phyloP scores from a whole-genome alignment of 345 rosid species.

The Populus simonii region DNA sequence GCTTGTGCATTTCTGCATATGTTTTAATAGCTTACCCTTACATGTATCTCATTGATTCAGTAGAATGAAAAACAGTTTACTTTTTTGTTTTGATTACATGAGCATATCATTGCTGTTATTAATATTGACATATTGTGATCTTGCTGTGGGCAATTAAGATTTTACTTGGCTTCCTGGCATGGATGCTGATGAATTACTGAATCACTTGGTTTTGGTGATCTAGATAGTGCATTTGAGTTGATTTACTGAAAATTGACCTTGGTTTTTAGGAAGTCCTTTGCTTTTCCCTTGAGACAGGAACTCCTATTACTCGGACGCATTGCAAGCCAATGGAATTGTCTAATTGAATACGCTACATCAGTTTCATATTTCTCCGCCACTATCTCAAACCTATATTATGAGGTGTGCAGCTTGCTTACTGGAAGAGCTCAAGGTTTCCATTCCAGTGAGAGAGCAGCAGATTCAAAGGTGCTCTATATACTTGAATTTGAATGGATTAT shows the following conservation, averaged over 20 bases:
- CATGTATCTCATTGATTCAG: too few relatives aligned
- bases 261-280: not conserved
- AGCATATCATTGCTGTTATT: too few relatives aligned
- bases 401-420: conserved; percentile 43
- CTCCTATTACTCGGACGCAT: conserved; percentile 69
- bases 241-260: not conserved
- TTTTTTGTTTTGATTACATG: too few relatives aligned
- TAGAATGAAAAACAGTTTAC: too few relatives aligned
- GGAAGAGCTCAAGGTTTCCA: conserved; percentile 37
- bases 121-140: not conserved
- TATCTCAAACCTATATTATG: conserved; percentile 53
- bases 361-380: conserved; percentile 47
- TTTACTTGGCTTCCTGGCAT: not conserved
- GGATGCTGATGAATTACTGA: not conserved
- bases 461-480: conserved; percentile 43
- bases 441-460: conserved; percentile 30
- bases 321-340: conserved; percentile 49
- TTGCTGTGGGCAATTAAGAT: not conserved
- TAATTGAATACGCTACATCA: conserved; percentile 57
- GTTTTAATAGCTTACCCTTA: too few relatives aligned
- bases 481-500: not conserved
- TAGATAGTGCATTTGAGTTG: not conserved
- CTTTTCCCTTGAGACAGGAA: conserved; percentile 46
- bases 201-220: not conserved
- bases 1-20: too few relatives aligned